Base-by-base conservation (phyloP, 2,329 filamentous ascomycete genomes). In the Graphilbum sp. region DNA sequence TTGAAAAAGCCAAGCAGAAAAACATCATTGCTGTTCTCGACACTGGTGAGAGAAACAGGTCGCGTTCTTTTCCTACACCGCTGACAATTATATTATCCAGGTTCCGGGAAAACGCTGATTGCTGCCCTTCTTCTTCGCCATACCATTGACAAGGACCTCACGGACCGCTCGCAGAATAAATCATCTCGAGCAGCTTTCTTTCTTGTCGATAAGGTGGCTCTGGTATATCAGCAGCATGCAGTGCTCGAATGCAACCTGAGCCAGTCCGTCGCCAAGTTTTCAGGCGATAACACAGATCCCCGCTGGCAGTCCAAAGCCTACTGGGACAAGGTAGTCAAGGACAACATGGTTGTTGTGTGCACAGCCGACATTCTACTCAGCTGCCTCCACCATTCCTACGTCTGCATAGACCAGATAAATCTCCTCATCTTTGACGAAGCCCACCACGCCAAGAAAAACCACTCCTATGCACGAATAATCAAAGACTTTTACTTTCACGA, bases 41-140 rank as follows among this genome's bases (percentile, higher is more conserved):
- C 50, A 95, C 88, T n/a, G 85, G 75, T 76, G 36, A 24, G 21
- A 6, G n/a, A n/a, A n/a, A n/a, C n/a, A n/a, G n/a, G n/a, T n/a
- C n/a, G n/a, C n/a, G n/a, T n/a, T n/a, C n/a, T n/a, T n/a, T n/a
- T n/a, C n/a, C n/a, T n/a, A n/a, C n/a, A n/a, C n/a, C n/a, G n/a
- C n/a, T n/a, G n/a, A n/a, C n/a, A n/a, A n/a, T n/a, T n/a, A n/a
- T n/a, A n/a, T n/a, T n/a, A n/a, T n/a, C n/a, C 33, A 78, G 81
- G 90, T 12, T 86, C 85, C 4, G 90, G 90, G 3, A 98, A 98
- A 59, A 98, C 90, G 0, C 64, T 95, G n/a, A 95, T 98, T 48
- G 87, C 90, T 0, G 86, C 84, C 1, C 67, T 96, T 3, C 66
- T 98, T 5, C 67, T 96, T 19, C 74, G 77, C 30, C 72, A 92